These are phyloP conservation scores for Phaeotremella fagi DNA, from an alignment of 768 basidiomycete species.

Conservation along the genomic window DNA sequence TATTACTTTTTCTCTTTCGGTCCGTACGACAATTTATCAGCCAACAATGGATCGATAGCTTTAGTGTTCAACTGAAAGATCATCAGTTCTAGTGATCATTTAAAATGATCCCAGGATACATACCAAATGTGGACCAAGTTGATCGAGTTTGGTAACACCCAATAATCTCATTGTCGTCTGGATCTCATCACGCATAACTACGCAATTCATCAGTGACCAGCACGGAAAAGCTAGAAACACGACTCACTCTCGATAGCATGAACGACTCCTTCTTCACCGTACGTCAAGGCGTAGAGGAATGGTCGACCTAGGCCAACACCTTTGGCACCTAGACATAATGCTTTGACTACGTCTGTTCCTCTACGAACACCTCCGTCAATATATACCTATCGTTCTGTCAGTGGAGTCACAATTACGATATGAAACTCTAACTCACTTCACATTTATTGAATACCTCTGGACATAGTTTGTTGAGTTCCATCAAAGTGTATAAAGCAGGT, in stretches of 20 bases:
- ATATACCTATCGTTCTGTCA: slow-evolving; percentile 55
- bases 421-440: slow-evolving; percentile 24
- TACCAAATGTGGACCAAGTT: slow-evolving; percentile 49
- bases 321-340: slow-evolving; percentile 62
- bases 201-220: neutral
- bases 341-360: slow-evolving; percentile 86
- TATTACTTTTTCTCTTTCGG: slow-evolving; percentile 1
- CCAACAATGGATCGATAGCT: slow-evolving; percentile 14
- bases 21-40: slow-evolving; percentile 7
- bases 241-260: slow-evolving; percentile 47
- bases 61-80: slow-evolving; percentile 19
- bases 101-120: slow-evolving; percentile 7
- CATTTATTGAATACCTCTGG: slow-evolving; percentile 72
- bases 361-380: slow-evolving; percentile 77
- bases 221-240: neutral
- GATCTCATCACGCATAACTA: slow-evolving; percentile 52
- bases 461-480: slow-evolving; percentile 64
- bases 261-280: slow-evolving; percentile 48
- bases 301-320: slow-evolving; percentile 49
- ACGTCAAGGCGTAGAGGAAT: slow-evolving; percentile 50
- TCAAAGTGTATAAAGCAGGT: slow-evolving; percentile 57
- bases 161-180: slow-evolving; percentile 50
- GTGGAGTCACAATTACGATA: neutral
- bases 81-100: neutral
- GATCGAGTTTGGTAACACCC: slow-evolving; percentile 48